Base-by-base conservation (phyloP, 805 yeast species). In the Suhomyces sp. region DNA sequence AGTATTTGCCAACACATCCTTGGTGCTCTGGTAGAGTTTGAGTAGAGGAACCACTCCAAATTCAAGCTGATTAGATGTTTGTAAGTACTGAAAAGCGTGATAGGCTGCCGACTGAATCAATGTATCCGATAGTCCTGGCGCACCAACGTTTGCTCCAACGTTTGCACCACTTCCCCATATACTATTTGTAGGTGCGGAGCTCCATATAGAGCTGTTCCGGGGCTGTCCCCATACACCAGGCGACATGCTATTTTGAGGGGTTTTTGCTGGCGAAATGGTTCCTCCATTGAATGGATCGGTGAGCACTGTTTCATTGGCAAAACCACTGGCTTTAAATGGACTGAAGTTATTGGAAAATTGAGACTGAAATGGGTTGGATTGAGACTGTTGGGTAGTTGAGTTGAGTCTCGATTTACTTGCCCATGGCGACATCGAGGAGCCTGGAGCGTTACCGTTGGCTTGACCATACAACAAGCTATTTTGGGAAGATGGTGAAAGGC, bases 51-150 rank as follows among this genome's bases (percentile, higher is more conserved):
- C 74, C 13, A 64, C 62, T 1, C 73, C 75, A 53, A 65, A 66
- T 44, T 71, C 68, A 8, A 72, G 58, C 51, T 73, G 75, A 48
- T 72, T 71, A 4, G 69, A 62, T 21, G 53, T 65, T 21, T 70
- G 72, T 24, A 78, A 52, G 31, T 66, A 58, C 40, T 66, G 69
- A 45, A 72, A 71, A 3, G 80, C 78, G 46, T 71, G 69, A 45
- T 64, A 62, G 1, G 80, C 73, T 17, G 79, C 78, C 3, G 68
- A 47, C 51, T 76, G 81, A 47, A 80, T 66, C n/a, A 63, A 54
- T 24, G 35, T 21, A n/a, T 48, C 47, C 5, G 49, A 41, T 15
- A 40, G 8, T 7, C 40, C 40, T 8, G 44, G 27, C 19, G 25
- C 19, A 40, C 43, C 24, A 2, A 20, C 24, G 5, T 12, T 12